Evolutionary conservation across 768 basidiomycete genomes (phyloP), one percentile per base, ranked within the genome.

Genomic region (Calocera viscosa): DNA sequence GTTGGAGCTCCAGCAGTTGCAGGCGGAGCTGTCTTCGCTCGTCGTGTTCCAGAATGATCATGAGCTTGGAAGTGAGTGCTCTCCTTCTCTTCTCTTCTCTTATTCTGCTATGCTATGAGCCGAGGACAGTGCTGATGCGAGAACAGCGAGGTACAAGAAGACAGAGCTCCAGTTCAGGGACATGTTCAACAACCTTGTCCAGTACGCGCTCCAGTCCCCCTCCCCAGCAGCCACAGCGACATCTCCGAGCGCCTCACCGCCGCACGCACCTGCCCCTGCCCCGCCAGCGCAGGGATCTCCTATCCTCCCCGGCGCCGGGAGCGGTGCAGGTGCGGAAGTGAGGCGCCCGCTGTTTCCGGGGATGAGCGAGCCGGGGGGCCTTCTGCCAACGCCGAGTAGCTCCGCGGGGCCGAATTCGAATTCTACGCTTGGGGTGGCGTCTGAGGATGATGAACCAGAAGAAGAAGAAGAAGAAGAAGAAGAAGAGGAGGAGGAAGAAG

Each of bases 381-480:
- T n/a, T n/a, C n/a, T n/a, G n/a, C n/a, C n/a, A n/a, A n/a, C n/a
- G n/a, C n/a, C n/a, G n/a, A n/a, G n/a, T 5, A 38, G 35, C 35
- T 38, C 35, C 7, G 7, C 14, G 35, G 35, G 35, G 5, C 7
- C 35, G 5, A 76, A 71, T 30, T 70, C 72, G 34, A 67, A 63
- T 10, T 80, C 82, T 1, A 76, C 83, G 2, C 84, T 90, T 1
- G 92, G 84, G 0, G 90, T 90, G 72, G 83, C 84, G 68, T 85
- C 82, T 0, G 76, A 74, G 12, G 76, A 77, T 34, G 70, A 49
- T 12, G 73, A 66, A 1, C 74, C 70, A 17, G 79, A 76, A 32
- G 78, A 75, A 30, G 81, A 76, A 12, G 81, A 77, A 0, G 82
- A 76, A 8, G 81, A 70, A 75, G 69, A 79, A 79, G 71, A 78